Base-by-base conservation (phyloP, 2,329 filamentous ascomycete species). In the Tolypocladium pustulatum region DNA sequence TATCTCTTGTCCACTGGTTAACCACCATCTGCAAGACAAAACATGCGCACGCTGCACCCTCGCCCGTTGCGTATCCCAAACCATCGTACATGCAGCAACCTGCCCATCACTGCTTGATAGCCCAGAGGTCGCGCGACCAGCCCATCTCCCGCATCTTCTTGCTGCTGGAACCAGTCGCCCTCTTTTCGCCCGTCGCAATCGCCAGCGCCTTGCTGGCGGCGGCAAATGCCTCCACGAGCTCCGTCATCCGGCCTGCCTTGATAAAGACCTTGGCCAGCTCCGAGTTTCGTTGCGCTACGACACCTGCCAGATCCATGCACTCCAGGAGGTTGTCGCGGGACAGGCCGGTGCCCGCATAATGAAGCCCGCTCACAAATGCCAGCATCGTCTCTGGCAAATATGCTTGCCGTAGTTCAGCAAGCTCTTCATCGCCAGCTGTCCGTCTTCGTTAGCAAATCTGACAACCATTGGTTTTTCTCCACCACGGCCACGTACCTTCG, bases 361-460 rank as follows among this genome's bases (percentile, higher is more conserved):
- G 89, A 55, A 97, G 77, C 1, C 89, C 86, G 66, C 83, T 87
- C 68, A 94, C 84, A 70, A 94, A 97, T 3, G 89, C 90, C 55
- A 99, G 80, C 49, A 96, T 78, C 22, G 90, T 82, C 70, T 97
- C 91, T 2, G 94, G 92, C 3, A 99, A 79, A 72, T 96, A 97
- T 0, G 84, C 82, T 58, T 85, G 81, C 63, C 91, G 85, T 56
- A 97, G 83, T 30, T 79, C 74, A 54, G 74, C 73, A 54, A 91
- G 81, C 58, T 89, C 84, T 20, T 77, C 70, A 60, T 83, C 81
- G 66, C 87, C 88, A 4, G 4, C 46, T 60, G 38, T 9, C 8
- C 13, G n/a, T n/a, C 27, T 1, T 2, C 9, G 57, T 58, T 49
- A 60, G 59, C 36, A 54, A 17, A 9, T 25, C 10, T n/a, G 27